These are phyloP conservation scores for Ganoderma meredithae DNA, from an alignment of 1,284 basidiomycete genomes.

Conservation along the genomic window DNA sequence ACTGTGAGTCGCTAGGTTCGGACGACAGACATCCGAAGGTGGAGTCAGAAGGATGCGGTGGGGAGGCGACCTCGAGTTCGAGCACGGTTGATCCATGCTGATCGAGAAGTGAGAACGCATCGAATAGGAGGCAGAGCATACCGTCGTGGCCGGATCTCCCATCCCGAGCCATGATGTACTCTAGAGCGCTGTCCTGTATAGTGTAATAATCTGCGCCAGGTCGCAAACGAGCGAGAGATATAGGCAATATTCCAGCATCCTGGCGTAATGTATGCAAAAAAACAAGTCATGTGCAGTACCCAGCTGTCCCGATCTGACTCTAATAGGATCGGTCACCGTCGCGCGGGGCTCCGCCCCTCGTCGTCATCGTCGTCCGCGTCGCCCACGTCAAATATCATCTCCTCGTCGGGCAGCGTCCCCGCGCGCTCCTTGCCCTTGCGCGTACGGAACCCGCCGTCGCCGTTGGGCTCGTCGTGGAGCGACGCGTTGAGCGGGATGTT, in stretches of 20 bases:
- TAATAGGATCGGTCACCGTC: neutral
- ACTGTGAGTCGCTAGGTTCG: neutral
- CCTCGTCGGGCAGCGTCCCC: slow-evolving; percentile 37
- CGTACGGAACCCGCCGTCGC: slow-evolving; percentile 40
- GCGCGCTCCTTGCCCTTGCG: slow-evolving; percentile 54
- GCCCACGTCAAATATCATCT: slow-evolving; percentile 54
- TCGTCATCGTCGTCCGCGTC: neutral
- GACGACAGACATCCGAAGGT: neutral
- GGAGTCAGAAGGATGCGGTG: neutral
- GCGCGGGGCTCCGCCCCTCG: neutral
- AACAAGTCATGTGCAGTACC: neutral
- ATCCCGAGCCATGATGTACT: neutral
- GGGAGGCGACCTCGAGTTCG: neutral
- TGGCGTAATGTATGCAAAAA: neutral
- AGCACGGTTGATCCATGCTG: neutral
- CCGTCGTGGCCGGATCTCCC: neutral
- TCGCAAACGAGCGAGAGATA: neutral
- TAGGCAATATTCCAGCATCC: neutral
- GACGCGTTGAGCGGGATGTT: slow-evolving; percentile 58
- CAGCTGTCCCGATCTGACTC: neutral
- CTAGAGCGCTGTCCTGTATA: neutral
- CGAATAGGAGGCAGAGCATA: neutral
- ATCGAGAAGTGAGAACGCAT: neutral
- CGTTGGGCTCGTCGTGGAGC: slow-evolving; percentile 31
- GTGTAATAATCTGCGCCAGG: neutral